Conservation (phyloP, 2,329 filamentous ascomycete species). For the Aureobasidium sp. region DNA sequence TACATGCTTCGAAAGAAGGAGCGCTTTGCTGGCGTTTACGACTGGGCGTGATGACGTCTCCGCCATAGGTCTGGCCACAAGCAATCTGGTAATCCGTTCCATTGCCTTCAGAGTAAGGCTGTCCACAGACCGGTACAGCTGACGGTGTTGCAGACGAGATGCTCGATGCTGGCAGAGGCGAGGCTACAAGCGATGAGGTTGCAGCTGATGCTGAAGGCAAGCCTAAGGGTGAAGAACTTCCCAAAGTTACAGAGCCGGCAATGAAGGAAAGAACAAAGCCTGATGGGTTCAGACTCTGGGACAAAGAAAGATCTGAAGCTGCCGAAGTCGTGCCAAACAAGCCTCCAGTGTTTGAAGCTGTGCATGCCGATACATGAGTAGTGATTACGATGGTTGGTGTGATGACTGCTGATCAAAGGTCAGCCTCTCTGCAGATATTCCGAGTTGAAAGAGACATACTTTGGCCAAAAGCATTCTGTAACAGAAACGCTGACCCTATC, state of each 20-base stretch:
- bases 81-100: conserved; percentile 1
- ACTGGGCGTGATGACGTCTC: neutral
- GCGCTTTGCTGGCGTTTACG: neutral
- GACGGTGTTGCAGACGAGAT: neutral
- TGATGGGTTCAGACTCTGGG: neutral
- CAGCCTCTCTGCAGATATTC: neutral
- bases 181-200: neutral
- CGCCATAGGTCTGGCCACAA: conserved; percentile 8
- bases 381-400: conserved; percentile 5
- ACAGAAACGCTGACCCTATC: neutral
- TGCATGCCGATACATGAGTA: conserved; percentile 3
- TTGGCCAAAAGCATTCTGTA: neutral
- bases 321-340: neutral
- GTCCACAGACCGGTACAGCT: conserved; percentile 2
- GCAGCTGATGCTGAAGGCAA: neutral
- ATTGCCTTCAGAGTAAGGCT: neutral
- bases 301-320: neutral
- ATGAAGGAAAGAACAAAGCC: conserved; percentile 5
- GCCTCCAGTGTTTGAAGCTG: neutral
- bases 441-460: neutral
- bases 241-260: neutral
- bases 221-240: neutral
- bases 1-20: conserved; percentile 3
- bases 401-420: neutral
- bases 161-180: neutral